Base-by-base conservation (phyloP, 2,329 filamentous ascomycete genomes). In the Trichoderma simmonsii region DNA sequence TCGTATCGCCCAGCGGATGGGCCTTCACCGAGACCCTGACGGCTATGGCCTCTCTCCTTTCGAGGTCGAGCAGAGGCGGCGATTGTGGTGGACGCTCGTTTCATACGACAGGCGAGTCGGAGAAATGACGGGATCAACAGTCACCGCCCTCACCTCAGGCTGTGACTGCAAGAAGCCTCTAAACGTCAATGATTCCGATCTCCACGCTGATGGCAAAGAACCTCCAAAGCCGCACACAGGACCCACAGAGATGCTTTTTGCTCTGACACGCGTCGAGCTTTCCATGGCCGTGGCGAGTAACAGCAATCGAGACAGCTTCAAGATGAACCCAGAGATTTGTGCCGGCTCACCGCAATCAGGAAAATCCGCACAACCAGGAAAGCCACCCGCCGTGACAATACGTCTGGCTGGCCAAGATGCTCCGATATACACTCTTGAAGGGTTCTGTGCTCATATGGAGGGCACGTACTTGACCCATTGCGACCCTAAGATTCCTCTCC, bases 51-150 rank as follows among this genome's bases (percentile, higher is more conserved):
- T 89, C 3, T 83, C 80, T 4, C 86, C 83, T 36, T 92, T 90
- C 69, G 91, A 93, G 76, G 86, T 88, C 4, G 91, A 93, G 80
- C 87, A 92, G 80, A 87, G 91, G n/a, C 87, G 91, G 64, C 86
- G 92, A 48, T 82, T 94, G 1, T 93, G 91, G 91, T 94, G 91
- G 91, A 88, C 89, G 36, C 83, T 94, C 18, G 85, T 91, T 15
- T 84, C 89, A 30, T 91, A 93, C 74, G 92, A 94, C 78, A 85
- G 87, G 73, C 89, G 92, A 26, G 87, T 93, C 48, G 86, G 89
- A 71, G 91, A 93, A 78, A 87, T 93, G 79, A 86, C 88, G 4
- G 87, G 88, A 63, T 88, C 86, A 21, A 84, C 85, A 39, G 85
- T 89, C 69, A 89, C 87, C 5, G 87, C 86, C 0, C 82, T 89